Evolutionary conservation across 768 basidiomycete species (phyloP).

Genomic region (Coprinopsis marcescibilis): DNA sequence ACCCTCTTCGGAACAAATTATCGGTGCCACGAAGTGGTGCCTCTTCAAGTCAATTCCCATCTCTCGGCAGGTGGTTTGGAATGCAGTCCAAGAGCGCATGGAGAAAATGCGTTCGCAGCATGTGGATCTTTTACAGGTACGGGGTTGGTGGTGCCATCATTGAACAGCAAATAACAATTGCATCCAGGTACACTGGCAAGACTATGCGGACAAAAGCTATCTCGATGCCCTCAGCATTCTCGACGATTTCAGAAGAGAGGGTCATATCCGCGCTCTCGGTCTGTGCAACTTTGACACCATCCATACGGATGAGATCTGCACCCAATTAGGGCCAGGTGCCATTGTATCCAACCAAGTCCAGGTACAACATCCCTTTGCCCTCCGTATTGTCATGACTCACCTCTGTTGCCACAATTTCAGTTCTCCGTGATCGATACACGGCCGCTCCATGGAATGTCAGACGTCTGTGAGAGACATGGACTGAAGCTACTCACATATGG

Average conservation of each 20-base stretch:
- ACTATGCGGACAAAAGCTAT: constrained; percentile 44
- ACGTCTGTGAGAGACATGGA: constrained; percentile 63
- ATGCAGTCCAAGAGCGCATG: constrained; percentile 63
- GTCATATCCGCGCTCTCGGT: constrained; percentile 58
- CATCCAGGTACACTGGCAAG: constrained; percentile 72
- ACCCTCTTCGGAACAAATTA: constrained; percentile 32
- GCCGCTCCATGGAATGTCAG: constrained; percentile 68
- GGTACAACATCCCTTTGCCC: constrained; percentile 31
- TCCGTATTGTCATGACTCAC: neutral
- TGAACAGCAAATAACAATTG: constrained; percentile 2
- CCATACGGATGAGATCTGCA: constrained; percentile 72
- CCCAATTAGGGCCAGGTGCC: constrained; percentile 57
- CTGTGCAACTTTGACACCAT: constrained; percentile 76
- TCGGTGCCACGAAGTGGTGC: constrained; percentile 87
- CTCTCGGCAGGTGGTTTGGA: constrained; percentile 51
- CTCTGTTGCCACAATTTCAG: constrained; percentile 27
- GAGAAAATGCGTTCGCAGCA: constrained; percentile 50
- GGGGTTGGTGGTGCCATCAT: constrained; percentile 18
- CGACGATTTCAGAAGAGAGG: constrained; percentile 52
- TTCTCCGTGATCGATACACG: constrained; percentile 77
- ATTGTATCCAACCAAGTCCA: constrained; percentile 80
- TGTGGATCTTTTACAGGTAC: constrained; percentile 66
- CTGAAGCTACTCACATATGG: constrained; percentile 77
- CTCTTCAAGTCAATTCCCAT: constrained; percentile 52
- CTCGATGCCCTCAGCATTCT: constrained; percentile 41